Evolutionary conservation across 805 yeast species (phyloP).

Genomic region (Osmozyma mogii): DNA sequence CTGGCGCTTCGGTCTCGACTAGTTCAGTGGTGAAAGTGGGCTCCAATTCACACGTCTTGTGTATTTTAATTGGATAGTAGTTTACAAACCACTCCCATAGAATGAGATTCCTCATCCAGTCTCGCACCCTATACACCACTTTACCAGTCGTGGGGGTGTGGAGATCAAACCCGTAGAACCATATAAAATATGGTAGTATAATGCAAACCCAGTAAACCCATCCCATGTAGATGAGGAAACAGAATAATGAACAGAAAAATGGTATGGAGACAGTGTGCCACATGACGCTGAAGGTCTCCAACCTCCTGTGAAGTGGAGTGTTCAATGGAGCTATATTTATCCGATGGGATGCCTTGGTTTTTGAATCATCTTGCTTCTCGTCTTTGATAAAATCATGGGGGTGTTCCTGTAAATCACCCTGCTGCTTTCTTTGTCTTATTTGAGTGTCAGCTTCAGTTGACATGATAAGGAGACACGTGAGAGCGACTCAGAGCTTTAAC

Average conservation of each 20-base stretch:
- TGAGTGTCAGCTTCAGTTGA: too few relatives aligned
- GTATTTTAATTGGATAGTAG: slow-evolving; percentile 74
- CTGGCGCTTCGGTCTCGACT: slow-evolving; percentile 19
- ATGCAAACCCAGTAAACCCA: slow-evolving; percentile 66
- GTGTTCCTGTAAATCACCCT: too few relatives aligned
- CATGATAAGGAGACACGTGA: too few relatives aligned
- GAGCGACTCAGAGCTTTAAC: too few relatives aligned
- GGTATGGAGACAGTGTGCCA: slow-evolving; percentile 74
- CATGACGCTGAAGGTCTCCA: slow-evolving; percentile 61
- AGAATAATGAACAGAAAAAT: slow-evolving; percentile 43
- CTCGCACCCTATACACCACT: slow-evolving; percentile 48
- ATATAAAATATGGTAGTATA: slow-evolving; percentile 49
- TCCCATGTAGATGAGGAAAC: slow-evolving; percentile 37
- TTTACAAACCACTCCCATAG: slow-evolving; percentile 67
- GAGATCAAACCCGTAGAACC: slow-evolving; percentile 49
- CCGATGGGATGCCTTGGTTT: too few relatives aligned
- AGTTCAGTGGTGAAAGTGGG: slow-evolving; percentile 56
- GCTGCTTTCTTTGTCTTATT: too few relatives aligned
- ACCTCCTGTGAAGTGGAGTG: slow-evolving; percentile 49
- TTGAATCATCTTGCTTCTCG: slow-evolving; percentile 4
- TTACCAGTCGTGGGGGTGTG: slow-evolving; percentile 72
- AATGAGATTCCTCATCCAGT: slow-evolving; percentile 45
- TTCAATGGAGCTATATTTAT: slow-evolving; percentile 45
- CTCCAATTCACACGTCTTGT: slow-evolving; percentile 57
- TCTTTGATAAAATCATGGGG: too few relatives aligned